Percentiles rank a stretch among this genome's conserved stretches.
Evolutionary conservation across 2,329 filamentous ascomycete genomes (phyloP).

Genomic region (Metarhizium album): DNA sequence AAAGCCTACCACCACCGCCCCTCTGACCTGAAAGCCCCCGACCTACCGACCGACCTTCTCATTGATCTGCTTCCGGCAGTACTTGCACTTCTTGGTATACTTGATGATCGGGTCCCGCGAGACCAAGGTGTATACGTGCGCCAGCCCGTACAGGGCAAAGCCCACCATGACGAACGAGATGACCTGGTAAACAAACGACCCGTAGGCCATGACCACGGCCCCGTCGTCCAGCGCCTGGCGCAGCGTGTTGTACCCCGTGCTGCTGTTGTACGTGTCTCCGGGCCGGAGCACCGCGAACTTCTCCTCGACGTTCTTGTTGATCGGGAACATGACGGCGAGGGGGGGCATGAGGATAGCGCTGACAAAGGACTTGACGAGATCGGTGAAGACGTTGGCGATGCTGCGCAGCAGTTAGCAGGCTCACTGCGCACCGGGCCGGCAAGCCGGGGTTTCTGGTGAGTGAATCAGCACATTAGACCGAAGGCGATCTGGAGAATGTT

Average conservation of each 20-base stretch:
- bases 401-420: conserved; percentile 24
- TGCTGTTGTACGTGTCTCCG: conserved; percentile 42
- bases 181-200: conserved; percentile 55
- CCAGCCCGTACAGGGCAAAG: conserved; percentile 52
- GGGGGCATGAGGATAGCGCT: conserved; percentile 60
- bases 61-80: conserved; percentile 53
- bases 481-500: conserved; percentile 69
- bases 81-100: conserved; percentile 56
- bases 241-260: conserved; percentile 57
- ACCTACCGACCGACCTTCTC: conserved; percentile 48
- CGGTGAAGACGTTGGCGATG: conserved; percentile 60
- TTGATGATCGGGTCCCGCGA: conserved; percentile 61
- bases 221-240: conserved; percentile 59
- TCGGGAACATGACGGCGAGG: conserved; percentile 55
- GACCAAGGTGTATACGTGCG: conserved; percentile 48
- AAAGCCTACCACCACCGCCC: neutral
- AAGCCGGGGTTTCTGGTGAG: neutral
- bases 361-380: conserved; percentile 61
- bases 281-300: conserved; percentile 57
- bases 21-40: no score
- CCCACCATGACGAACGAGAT: conserved; percentile 58
- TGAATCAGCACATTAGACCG: conserved; percentile 51
- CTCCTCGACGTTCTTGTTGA: conserved; percentile 62
- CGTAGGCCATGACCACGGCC: conserved; percentile 62
- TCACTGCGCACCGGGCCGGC: no score